Conservation (phyloP, 768 basidiomycete species). For the Amanita muscaria region DNA sequence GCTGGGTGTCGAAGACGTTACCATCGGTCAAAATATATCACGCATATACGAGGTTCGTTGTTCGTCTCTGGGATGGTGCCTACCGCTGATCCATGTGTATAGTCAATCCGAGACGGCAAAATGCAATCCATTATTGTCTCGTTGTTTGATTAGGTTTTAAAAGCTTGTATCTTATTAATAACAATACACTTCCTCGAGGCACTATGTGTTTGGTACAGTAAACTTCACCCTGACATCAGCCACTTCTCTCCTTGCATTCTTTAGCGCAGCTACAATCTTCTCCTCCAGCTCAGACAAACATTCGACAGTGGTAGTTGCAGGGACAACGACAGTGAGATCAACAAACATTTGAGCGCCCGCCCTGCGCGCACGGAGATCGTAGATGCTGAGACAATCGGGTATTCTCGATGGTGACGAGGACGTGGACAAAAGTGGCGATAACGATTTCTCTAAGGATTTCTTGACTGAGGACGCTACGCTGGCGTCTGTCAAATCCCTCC, state of each 20-base stretch:
- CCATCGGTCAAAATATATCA: conserved; percentile 67
- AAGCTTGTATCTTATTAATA: background rate
- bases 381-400: conserved; percentile 34
- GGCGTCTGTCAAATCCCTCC: conserved; percentile 79
- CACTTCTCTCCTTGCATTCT: conserved; percentile 52
- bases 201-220: conserved; percentile 11
- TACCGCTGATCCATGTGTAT: conserved; percentile 5
- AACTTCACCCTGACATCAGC: conserved; percentile 67
- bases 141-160: conserved; percentile 28
- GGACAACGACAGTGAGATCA: conserved; percentile 72
- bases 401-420: conserved; percentile 15
- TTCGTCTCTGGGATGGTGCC: background rate
- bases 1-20: conserved; percentile 41
- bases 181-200: background rate
- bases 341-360: conserved; percentile 78
- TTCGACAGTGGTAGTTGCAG: conserved; percentile 44
- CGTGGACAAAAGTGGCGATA: conserved; percentile 38
- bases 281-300: conserved; percentile 55
- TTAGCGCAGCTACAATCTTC: conserved; percentile 47
- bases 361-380: conserved; percentile 60
- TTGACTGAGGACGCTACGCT: conserved; percentile 55
- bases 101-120: conserved; percentile 64
- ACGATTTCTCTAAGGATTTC: conserved; percentile 40
- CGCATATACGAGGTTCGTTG: conserved; percentile 55
- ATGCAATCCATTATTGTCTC: conserved; percentile 49